Conservation (phyloP, 2,329 filamentous ascomycete genomes). For the Aspergillus sp. region DNA sequence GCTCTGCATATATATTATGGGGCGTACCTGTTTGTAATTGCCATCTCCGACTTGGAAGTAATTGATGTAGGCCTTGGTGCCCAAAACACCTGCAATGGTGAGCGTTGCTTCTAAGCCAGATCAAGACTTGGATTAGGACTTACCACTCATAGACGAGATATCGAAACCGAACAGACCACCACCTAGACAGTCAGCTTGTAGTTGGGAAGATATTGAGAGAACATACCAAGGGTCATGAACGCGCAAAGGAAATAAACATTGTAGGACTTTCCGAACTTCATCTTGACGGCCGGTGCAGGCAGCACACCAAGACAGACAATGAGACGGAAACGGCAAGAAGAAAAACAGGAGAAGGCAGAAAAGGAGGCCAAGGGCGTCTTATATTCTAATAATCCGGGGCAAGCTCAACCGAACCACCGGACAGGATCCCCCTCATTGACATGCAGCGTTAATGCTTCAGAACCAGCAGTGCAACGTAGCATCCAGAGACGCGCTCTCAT, state of each 20-base stretch:
- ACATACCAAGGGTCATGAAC: conserved; percentile 21
- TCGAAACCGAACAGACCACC: conserved; percentile 60
- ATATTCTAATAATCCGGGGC: not conserved
- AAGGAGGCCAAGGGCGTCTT: not conserved
- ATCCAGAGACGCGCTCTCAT: not conserved
- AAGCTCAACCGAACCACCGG: not conserved
- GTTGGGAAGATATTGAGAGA: too few species aligned
- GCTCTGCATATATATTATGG: not conserved
- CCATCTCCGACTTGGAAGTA: conserved; percentile 19
- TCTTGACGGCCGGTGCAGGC: conserved; percentile 6
- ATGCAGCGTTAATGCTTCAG: not conserved
- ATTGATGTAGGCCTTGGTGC: conserved; percentile 19
- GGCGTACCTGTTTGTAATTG: conserved; percentile 20
- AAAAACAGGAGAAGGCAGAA: not conserved
- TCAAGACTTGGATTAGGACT: not conserved
- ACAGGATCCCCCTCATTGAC: not conserved
- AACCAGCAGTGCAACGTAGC: conserved; percentile 9
- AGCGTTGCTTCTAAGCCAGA: not conserved
- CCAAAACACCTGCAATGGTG: conserved; percentile 16
- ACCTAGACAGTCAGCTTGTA: conserved; percentile 27
- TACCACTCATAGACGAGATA: conserved; percentile 51
- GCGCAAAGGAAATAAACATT: conserved; percentile 22
- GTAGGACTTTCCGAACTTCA: conserved; percentile 21
- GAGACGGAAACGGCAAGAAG: not conserved
- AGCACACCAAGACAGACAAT: not conserved